phyloP scores from a whole-genome alignment of 257 asterid genomes.

The Solanum bulbocastanum region DNA sequence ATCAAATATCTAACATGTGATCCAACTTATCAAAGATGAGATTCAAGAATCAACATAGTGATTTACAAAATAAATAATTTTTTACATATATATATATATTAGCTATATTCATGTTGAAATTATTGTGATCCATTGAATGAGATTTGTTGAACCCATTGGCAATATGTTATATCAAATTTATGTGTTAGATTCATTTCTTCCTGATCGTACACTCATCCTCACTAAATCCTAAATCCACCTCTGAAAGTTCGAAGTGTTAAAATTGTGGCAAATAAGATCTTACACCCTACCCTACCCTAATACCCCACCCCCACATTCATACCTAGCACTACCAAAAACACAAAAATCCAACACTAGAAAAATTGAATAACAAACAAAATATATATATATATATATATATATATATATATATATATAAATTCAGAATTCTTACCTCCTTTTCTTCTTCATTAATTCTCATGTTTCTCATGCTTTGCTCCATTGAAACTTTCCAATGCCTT shows the following conservation, averaged over 20 bases:
- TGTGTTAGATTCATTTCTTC: neutral
- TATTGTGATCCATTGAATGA: neutral
- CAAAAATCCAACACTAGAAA: neutral
- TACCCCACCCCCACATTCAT: neutral
- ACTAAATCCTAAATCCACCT: neutral
- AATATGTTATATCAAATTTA: neutral
- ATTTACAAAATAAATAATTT: no score
- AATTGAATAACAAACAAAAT: neutral
- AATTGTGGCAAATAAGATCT: neutral
- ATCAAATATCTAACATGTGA: neutral
- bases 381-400: no score
- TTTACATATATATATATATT: no score
- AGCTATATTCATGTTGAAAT: neutral
- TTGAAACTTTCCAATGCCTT: neutral
- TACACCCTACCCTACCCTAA: neutral
- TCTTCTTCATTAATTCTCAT: neutral
- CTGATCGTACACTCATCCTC: neutral
- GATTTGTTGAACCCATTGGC: neutral
- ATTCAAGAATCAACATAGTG: neutral
- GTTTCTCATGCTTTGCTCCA: neutral
- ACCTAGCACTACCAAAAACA: neutral
- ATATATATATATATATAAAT: neutral
- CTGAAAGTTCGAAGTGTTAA: neutral
- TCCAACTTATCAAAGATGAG: neutral
- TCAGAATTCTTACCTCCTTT: neutral